Evolutionary conservation across 352 stramenopile species (phyloP), one percentile per base, ranked within the genome.

Genomic region (Vaucheria bursata): DNA sequence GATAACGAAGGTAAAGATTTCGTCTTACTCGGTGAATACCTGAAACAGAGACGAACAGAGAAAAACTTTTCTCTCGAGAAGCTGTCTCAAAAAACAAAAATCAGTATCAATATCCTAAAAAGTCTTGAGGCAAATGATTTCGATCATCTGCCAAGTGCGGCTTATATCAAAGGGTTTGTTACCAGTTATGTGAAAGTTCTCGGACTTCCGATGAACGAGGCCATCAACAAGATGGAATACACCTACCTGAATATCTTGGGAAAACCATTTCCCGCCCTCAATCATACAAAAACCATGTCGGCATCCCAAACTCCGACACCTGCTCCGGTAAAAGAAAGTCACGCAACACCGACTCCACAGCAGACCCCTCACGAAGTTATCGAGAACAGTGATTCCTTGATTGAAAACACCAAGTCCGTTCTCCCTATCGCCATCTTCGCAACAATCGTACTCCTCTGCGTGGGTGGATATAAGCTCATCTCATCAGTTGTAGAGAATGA

Each of bases 41-140:
- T 59, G 25, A 18, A 25, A 18, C 12, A 18, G 25, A 18, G 45
- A 18, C 45, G 45, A 18, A 25, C 18, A 59, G 45, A 59, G 25
- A 59, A 18, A 18, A 59, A 59, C 18, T 59, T 59, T 18, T 59
- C 45, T 59, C 45, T 59, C 25, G 45, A 59, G 45, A 59, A 59
- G 25, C 12, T 59, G 18, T 59, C 45, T 59, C 45, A 59, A 59
- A 59, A 59, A 59, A 59, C 45, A 59, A 59, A 59, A 59, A 59
- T 59, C 45, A 59, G 25, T 59, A 18, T 59, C 45, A 59, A 59
- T 59, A 59, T 59, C 25, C 45, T 59, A 25, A 59, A 25, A 59
- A 25, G 12, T 18, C 45, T 59, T 59, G 45, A 59, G 45, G 45
- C 45, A 59, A 59, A 59, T 59, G 25, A 59, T 59, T 59, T 59